These are phyloP conservation scores for Exophiala alcalophila DNA, from an alignment of 2,329 filamentous ascomycete genomes.

Conservation along the genomic window DNA sequence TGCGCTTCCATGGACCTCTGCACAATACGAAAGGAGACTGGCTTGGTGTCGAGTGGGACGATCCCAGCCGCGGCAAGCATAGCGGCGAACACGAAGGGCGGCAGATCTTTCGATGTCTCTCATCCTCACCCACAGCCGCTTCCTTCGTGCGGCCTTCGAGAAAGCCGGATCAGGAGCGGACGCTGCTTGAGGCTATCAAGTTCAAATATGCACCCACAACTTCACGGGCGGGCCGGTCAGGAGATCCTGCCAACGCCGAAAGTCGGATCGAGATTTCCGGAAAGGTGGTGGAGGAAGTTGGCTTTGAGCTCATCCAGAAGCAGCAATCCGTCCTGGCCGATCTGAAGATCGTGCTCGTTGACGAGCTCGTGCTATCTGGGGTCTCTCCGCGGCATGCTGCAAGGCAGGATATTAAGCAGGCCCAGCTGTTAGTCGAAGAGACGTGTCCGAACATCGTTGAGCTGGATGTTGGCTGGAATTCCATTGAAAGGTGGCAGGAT, in stretches of 20 bases:
- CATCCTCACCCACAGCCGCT: conserved; percentile 59
- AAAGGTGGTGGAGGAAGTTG: conserved; percentile 89
- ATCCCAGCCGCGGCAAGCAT: conserved; percentile 81
- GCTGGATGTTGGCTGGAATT: conserved; percentile 79
- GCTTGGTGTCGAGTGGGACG: conserved; percentile 97
- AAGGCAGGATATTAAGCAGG: conserved; percentile 32
- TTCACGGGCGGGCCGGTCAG: conserved; percentile 27
- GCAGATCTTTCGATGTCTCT: conserved; percentile 72
- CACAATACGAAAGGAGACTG: conserved; percentile 73
- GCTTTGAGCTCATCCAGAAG: conserved; percentile 85
- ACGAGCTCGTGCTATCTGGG: conserved; percentile 63
- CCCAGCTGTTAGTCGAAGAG: conserved; percentile 50
- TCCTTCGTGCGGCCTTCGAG: conserved; percentile 84
- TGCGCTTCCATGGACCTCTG: conserved; percentile 77
- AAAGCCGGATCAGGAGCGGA: conserved; percentile 62
- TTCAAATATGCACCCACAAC: conserved; percentile 75
- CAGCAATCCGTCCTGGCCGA: conserved; percentile 75
- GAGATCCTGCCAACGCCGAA: neutral
- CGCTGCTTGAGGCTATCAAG: conserved; percentile 75
- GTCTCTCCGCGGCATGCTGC: conserved; percentile 26
- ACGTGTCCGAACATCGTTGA: conserved; percentile 63
- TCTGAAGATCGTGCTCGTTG: conserved; percentile 76
- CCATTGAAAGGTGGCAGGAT: conserved; percentile 66
- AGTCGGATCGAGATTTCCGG: conserved; percentile 59
- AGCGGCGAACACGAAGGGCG: conserved; percentile 75